Evolutionary conservation across 2,329 filamentous ascomycete genomes (phyloP), one percentile per base, ranked within the genome.

Genomic region (Alternaria sp.): DNA sequence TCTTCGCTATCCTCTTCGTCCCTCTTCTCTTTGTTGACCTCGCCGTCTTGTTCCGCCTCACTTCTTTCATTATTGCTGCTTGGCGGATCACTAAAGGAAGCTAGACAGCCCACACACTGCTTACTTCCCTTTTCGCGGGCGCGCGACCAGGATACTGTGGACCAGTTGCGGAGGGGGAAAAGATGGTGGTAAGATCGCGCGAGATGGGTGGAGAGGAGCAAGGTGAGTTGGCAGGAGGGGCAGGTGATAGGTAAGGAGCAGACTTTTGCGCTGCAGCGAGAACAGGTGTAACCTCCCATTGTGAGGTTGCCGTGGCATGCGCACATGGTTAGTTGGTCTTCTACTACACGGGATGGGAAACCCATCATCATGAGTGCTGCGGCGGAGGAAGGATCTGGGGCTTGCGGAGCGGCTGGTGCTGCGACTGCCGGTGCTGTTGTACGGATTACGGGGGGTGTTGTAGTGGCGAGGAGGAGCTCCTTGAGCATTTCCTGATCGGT

Each of bases 221-320:
- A 87, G 0, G 94, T 98, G 51, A 99, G 86, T 16, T 92, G 89
- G 79, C 95, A 99, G 26, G 90, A 89, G 0, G 95, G 94, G 74
- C 95, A 99, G 74, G 96, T 94, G 36, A 93, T 89, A 0, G 95
- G 95, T 38, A 99, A 82, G 51, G 88, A 87, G 83, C 95, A 99
- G 39, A 99, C 94, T 79, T 96, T 96, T 62, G 89, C 88, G 52
- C 87, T 87, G 81, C 95, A 99, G 58, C 95, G 87, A 14, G 93
- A 95, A 82, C 95, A 99, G 9, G 90, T 84, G 79, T 98, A 99
- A 1, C 95, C 95, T 57, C 95, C 93, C 51, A 91, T 85, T 20
- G 87, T 90, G 16, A 94, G 88, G 63, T 89, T 88, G 67, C 91
- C 93, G 79, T 98, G 94, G 75, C 95, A 99, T 5, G 94, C 93